A percentile compares a stretch with the other conserved stretches of the same genome.
Evolutionary conservation across 2,329 filamentous ascomycete species (phyloP).

Genomic region (Hymenoscyphus linearis): DNA sequence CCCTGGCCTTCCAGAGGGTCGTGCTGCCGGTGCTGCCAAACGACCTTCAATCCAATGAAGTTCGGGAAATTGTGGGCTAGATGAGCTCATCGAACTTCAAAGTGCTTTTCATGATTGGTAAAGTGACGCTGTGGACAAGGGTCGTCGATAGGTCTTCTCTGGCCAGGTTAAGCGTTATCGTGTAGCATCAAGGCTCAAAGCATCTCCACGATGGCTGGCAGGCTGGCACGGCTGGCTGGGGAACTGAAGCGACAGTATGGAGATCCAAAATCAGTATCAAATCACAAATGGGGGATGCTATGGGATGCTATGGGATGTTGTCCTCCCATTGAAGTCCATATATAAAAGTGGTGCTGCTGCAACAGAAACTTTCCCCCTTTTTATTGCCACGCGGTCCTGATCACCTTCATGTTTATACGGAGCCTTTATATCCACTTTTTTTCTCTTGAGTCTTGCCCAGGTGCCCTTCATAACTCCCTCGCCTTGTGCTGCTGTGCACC

Average conservation of each 20-base stretch:
- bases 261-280: not conserved
- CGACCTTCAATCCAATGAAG: not conserved
- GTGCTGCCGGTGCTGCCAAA: not conserved
- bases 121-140: constrained; percentile 3
- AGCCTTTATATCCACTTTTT: not conserved
- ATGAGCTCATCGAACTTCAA: not conserved
- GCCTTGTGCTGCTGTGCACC: not conserved
- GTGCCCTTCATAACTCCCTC: too few species aligned
- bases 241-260: not conserved
- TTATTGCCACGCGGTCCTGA: not conserved
- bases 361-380: not conserved
- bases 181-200: not conserved
- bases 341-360: not conserved
- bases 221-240: not conserved
- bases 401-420: not conserved
- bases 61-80: not conserved
- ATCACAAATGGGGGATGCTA: too few species aligned
- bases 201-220: not conserved
- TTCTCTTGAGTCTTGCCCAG: too few species aligned
- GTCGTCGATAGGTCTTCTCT: constrained; percentile 7
- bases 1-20: too few species aligned
- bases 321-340: not conserved
- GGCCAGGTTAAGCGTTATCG: not conserved
- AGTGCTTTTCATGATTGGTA: constrained; percentile 2
- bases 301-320: too few species aligned